Conservation (phyloP, 331 rosid species). For the Telfairia occidentalis region DNA sequence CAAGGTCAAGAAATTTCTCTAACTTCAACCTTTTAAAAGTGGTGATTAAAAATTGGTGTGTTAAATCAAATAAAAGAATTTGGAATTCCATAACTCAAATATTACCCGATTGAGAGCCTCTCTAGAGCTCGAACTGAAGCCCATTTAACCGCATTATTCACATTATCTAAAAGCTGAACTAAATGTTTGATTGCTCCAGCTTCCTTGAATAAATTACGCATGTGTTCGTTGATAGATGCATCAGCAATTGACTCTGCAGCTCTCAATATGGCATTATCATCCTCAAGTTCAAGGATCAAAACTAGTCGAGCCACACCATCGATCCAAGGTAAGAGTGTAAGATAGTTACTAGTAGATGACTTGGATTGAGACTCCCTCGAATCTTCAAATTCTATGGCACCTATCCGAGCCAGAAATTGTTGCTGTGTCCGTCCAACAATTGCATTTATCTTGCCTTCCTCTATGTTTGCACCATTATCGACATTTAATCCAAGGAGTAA, state of each 20-base stretch:
- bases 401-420: constrained; percentile 70
- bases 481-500: constrained; percentile 67
- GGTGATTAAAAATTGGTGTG: background rate
- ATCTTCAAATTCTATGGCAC: constrained; percentile 60
- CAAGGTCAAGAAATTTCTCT: background rate
- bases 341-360: constrained; percentile 20
- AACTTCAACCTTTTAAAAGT: background rate
- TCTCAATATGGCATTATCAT: constrained; percentile 43
- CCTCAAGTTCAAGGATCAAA: constrained; percentile 62
- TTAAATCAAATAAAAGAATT: background rate
- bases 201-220: constrained; percentile 73
- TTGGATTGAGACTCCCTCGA: constrained; percentile 31
- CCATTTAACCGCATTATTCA: constrained; percentile 37
- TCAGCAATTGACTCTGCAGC: constrained; percentile 63
- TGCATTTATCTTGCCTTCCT: constrained; percentile 63
- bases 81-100: background rate
- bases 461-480: constrained; percentile 40
- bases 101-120: constrained; percentile 66
- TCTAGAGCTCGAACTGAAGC: constrained; percentile 56
- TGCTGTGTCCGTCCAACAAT: constrained; percentile 58
- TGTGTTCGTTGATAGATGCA: constrained; percentile 66
- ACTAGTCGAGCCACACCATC: constrained; percentile 88
- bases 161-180: constrained; percentile 36
- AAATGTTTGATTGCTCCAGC: constrained; percentile 75
- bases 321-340: constrained; percentile 63